These are phyloP conservation scores for Hypoxylon fragiforme DNA, from an alignment of 495 filamentous ascomycete species.

Conservation along the genomic window DNA sequence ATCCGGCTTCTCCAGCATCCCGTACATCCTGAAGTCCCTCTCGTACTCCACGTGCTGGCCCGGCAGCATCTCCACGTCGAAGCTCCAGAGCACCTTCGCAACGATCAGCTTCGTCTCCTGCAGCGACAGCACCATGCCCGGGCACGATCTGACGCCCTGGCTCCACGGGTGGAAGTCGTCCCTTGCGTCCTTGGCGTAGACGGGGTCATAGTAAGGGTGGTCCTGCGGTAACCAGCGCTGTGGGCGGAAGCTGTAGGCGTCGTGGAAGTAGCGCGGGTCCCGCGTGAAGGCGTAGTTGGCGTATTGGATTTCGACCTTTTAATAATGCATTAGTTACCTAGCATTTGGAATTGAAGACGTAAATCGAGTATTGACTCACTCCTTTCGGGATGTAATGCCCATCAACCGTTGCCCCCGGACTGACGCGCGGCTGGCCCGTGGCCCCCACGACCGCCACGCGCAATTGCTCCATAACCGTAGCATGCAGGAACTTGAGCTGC, in stretches of 20 bases:
- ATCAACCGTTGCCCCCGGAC: slow-evolving; percentile 32
- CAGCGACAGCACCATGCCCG: slow-evolving; percentile 27
- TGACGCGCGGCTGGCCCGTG: slow-evolving; percentile 16
- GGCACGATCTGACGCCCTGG: slow-evolving; percentile 27
- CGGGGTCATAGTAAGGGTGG: slow-evolving; percentile 21
- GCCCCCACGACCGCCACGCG: slow-evolving; percentile 6
- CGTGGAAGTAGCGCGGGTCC: slow-evolving; percentile 19
- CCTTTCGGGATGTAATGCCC: slow-evolving; percentile 31
- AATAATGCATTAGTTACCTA: neutral
- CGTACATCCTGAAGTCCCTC: slow-evolving; percentile 16
- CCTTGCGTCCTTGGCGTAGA: slow-evolving; percentile 17
- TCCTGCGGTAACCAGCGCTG: slow-evolving; percentile 28
- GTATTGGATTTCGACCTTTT: slow-evolving; percentile 11
- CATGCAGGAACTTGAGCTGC: slow-evolving; percentile 20
- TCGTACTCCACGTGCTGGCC: slow-evolving; percentile 9
- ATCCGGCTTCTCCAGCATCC: slow-evolving; percentile 26
- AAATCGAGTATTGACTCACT: slow-evolving; percentile 20
- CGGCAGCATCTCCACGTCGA: slow-evolving; percentile 13
- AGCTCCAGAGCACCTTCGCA: slow-evolving; percentile 38
- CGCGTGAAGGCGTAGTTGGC: slow-evolving; percentile 14
- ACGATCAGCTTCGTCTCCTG: slow-evolving; percentile 27
- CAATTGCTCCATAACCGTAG: slow-evolving; percentile 26
- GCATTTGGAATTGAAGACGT: too few relatives aligned
- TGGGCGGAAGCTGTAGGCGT: slow-evolving; percentile 22
- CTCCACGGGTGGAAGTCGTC: slow-evolving; percentile 29